Evolutionary conservation across 768 basidiomycete species (phyloP).

Genomic region (Tricholoma sp.): DNA sequence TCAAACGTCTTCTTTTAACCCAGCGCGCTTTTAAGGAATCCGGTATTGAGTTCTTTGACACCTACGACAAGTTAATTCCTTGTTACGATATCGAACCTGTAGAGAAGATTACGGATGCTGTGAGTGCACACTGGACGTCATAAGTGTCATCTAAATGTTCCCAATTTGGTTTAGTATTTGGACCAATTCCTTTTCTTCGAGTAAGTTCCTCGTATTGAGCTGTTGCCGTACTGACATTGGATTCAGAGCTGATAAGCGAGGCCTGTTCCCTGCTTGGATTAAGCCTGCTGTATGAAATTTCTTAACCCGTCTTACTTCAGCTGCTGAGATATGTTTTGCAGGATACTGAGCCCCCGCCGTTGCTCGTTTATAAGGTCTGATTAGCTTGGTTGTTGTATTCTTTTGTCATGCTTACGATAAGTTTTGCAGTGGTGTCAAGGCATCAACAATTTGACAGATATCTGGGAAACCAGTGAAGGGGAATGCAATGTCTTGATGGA

Average conservation of each 20-base stretch:
- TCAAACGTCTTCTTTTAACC: slow-evolving; percentile 94
- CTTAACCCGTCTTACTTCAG: neutral
- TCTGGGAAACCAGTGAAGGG: slow-evolving; percentile 98
- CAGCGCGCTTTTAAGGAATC: slow-evolving; percentile 99
- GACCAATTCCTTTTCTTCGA: slow-evolving; percentile 99
- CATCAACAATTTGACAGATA: slow-evolving; percentile 96
- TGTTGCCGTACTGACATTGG: slow-evolving; percentile 2
- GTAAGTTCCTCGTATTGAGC: slow-evolving; percentile 24
- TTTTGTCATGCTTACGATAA: neutral
- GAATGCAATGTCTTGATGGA: slow-evolving; percentile 99
- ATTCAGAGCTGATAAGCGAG: slow-evolving; percentile 84
- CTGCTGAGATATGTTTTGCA: slow-evolving; percentile 15
- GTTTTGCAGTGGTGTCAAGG: slow-evolving; percentile 84
- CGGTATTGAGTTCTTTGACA: slow-evolving; percentile 96
- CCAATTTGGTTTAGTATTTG: slow-evolving; percentile 54
- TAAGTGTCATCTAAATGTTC: slow-evolving; percentile 7
- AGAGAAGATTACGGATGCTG: slow-evolving; percentile 99
- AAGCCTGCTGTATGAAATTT: slow-evolving; percentile 68
- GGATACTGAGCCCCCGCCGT: slow-evolving; percentile 94
- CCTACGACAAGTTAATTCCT: slow-evolving; percentile 96
- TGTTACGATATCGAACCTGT: slow-evolving; percentile 99
- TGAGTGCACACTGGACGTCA: slow-evolving; percentile 29
- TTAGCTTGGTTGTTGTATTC: neutral
- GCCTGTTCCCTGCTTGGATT: slow-evolving; percentile 98
- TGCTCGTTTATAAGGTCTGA: slow-evolving; percentile 84